Conservation (phyloP, 2,329 filamentous ascomycete species). For the Aspergillus melleus region DNA sequence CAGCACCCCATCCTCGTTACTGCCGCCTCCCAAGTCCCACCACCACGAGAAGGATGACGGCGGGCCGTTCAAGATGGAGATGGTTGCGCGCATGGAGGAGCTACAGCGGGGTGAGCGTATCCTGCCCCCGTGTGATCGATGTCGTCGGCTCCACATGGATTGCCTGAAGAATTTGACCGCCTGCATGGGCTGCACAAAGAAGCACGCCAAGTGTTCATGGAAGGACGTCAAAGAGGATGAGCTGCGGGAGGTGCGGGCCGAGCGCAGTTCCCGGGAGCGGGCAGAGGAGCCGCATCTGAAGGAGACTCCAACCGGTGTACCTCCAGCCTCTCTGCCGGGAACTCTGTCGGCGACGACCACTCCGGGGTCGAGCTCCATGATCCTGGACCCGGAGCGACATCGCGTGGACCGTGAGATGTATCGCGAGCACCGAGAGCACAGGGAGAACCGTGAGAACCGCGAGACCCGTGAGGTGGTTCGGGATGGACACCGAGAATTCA, state of each 20-base stretch:
- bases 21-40: slow-evolving; percentile 49
- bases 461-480: neutral
- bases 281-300: slow-evolving; percentile 17
- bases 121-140: slow-evolving; percentile 80
- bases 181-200: slow-evolving; percentile 84
- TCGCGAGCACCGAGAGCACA: neutral
- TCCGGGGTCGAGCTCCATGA: slow-evolving; percentile 6
- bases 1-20: slow-evolving; percentile 53
- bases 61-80: slow-evolving; percentile 62
- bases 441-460: neutral
- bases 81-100: slow-evolving; percentile 74
- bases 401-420: neutral
- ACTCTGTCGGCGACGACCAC: slow-evolving; percentile 10
- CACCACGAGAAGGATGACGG: slow-evolving; percentile 56
- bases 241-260: slow-evolving; percentile 35
- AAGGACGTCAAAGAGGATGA: slow-evolving; percentile 77
- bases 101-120: slow-evolving; percentile 72
- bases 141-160: slow-evolving; percentile 74
- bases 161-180: slow-evolving; percentile 85
- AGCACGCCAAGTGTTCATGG: slow-evolving; percentile 87
- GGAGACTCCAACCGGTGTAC: slow-evolving; percentile 9
- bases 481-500: slow-evolving; percentile 11
- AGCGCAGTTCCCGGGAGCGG: slow-evolving; percentile 15
- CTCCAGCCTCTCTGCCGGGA: slow-evolving; percentile 6
- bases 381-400: neutral